Percentiles rank a stretch among this genome's conserved stretches.
phyloP scores from a whole-genome alignment of 805 yeast species.

The Jamesozyma gamospora region DNA sequence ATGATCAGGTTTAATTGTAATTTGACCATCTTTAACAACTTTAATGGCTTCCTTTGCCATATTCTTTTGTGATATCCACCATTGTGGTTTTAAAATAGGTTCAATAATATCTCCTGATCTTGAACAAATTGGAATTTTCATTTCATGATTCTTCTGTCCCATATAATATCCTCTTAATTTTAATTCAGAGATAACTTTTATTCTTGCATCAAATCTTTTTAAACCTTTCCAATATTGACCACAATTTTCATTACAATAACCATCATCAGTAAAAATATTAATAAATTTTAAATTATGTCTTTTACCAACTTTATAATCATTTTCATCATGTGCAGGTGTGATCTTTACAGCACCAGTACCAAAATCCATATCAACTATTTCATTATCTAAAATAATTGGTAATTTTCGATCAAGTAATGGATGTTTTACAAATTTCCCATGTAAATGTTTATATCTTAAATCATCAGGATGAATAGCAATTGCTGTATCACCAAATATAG shows the following conservation, averaged over 20 bases:
- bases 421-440: slow-evolving; percentile 82
- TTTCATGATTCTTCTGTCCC: slow-evolving; percentile 82
- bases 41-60: slow-evolving; percentile 80
- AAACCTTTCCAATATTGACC: slow-evolving; percentile 77
- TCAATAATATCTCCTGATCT: slow-evolving; percentile 95
- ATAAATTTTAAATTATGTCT: slow-evolving; percentile 78
- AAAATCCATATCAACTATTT: slow-evolving; percentile 95
- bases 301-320: slow-evolving; percentile 92
- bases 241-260: slow-evolving; percentile 77
- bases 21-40: slow-evolving; percentile 71
- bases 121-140: slow-evolving; percentile 89
- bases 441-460: slow-evolving; percentile 80
- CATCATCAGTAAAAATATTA: slow-evolving; percentile 87
- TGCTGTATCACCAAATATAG: slow-evolving; percentile 94
- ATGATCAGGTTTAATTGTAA: slow-evolving; percentile 71
- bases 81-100: slow-evolving; percentile 93
- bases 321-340: slow-evolving; percentile 95
- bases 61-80: slow-evolving; percentile 91
- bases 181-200: slow-evolving; percentile 65
- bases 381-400: slow-evolving; percentile 80
- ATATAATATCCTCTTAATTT: slow-evolving; percentile 60
- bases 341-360: slow-evolving; percentile 99
- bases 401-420: slow-evolving; percentile 75
- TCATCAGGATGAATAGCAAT: slow-evolving; percentile 96
- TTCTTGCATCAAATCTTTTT: slow-evolving; percentile 90